Conservation (phyloP, 139 green algal genomes). For the Chlorella vulgaris region DNA sequence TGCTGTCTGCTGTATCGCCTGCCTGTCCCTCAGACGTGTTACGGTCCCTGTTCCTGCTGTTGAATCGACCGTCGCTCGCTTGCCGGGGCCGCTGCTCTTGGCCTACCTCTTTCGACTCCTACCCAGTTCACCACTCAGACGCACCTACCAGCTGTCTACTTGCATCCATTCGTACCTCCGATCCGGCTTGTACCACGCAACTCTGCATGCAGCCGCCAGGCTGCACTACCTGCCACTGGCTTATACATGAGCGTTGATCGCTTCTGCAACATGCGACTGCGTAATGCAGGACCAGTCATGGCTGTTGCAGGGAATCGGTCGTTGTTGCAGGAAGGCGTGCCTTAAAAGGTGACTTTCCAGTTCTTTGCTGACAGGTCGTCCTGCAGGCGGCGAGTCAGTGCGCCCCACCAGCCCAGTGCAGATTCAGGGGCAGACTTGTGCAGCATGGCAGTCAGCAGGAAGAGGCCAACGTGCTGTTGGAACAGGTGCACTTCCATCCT, state of each 20-base stretch:
- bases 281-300: background rate
- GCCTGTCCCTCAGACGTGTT: no score
- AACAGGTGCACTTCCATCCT: slow-evolving; percentile 11
- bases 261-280: no score
- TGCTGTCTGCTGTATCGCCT: no score
- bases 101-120: no score
- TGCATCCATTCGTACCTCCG: no score
- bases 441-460: slow-evolving; percentile 1
- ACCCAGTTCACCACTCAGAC: no score
- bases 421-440: background rate
- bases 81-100: no score
- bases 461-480: slow-evolving; percentile 15
- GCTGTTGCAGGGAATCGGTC: background rate
- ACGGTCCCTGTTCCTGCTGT: no score
- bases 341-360: background rate
- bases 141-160: no score
- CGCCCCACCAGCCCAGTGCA: slow-evolving; percentile 1
- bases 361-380: background rate
- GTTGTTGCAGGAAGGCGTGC: background rate
- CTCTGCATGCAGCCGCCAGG: background rate
- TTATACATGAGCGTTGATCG: background rate
- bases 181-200: no score
- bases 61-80: no score
- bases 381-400: background rate
- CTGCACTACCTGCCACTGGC: background rate